phyloP scores from a whole-genome alignment of 2,329 filamentous ascomycete species.

The Capronia americana region DNA sequence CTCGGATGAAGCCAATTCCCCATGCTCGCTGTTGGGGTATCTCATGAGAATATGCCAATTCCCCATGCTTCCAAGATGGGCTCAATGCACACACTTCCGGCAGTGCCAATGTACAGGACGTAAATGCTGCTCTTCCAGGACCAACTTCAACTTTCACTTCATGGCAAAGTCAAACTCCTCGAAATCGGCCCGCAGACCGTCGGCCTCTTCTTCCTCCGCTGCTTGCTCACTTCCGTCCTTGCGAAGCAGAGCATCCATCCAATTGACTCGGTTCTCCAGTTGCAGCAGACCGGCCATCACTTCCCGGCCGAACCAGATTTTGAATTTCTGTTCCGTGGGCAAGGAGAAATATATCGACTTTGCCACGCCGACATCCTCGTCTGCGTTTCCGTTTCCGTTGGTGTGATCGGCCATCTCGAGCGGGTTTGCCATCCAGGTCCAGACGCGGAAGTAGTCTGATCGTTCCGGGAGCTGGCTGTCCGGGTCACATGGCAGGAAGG shows the following conservation, averaged over 20 bases:
- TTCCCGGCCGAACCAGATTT: slow-evolving; percentile 85
- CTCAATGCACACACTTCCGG: not conserved
- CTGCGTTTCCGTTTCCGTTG: slow-evolving; percentile 26
- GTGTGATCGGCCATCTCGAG: slow-evolving; percentile 34
- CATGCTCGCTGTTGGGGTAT: no score
- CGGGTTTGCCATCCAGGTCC: slow-evolving; percentile 68
- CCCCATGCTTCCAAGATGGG: not conserved
- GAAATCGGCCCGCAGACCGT: slow-evolving; percentile 80
- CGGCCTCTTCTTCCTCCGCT: slow-evolving; percentile 66
- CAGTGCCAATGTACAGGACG: not conserved
- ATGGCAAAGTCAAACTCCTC: slow-evolving; percentile 84
- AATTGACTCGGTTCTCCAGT: slow-evolving; percentile 78
- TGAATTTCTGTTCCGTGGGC: slow-evolving; percentile 75
- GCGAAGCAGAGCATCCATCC: slow-evolving; percentile 82
- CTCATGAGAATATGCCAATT: not conserved
- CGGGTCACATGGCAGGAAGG: slow-evolving; percentile 53
- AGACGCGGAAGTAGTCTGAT: slow-evolving; percentile 77
- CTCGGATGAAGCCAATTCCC: no score
- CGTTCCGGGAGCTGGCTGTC: slow-evolving; percentile 52
- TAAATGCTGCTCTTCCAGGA: not conserved
- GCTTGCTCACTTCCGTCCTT: slow-evolving; percentile 72
- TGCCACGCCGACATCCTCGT: slow-evolving; percentile 27
- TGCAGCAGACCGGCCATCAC: slow-evolving; percentile 88
- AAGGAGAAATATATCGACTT: slow-evolving; percentile 74
- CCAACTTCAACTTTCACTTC: slow-evolving; percentile 34